Percentiles rank a stretch among this genome's conserved stretches.
Evolutionary conservation across 1,139 yeast species (phyloP).

Genomic region (Lipomyces yarrowii): DNA sequence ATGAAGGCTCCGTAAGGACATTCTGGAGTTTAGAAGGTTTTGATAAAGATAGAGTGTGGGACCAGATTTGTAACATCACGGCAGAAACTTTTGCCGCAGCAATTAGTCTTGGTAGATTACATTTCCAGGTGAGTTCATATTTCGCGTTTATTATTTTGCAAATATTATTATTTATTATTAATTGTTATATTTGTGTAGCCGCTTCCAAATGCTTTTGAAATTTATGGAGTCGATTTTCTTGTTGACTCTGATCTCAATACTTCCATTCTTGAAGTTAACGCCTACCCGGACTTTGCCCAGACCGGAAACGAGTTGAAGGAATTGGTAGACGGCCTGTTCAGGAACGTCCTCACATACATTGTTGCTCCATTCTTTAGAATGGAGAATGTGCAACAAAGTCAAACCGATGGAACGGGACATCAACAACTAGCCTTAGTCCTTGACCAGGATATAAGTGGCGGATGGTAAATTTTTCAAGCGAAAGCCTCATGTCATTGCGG

Average conservation of each 20-base stretch:
- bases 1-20: conserved; percentile 60
- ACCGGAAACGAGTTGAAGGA: conserved; percentile 77
- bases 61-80: conserved; percentile 61
- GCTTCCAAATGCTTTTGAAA: conserved; percentile 74
- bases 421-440: conserved; percentile 47
- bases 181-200: conserved; percentile 47
- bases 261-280: conserved; percentile 76
- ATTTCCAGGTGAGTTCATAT: conserved; percentile 58
- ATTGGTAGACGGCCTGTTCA: conserved; percentile 51
- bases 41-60: conserved; percentile 50
- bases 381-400: conserved; percentile 8
- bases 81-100: conserved; percentile 86
- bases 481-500: background rate
- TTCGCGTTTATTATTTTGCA: background rate
- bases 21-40: conserved; percentile 61
- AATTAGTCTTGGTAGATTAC: conserved; percentile 71
- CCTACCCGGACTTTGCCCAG: conserved; percentile 96
- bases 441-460: conserved; percentile 41
- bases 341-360: conserved; percentile 36
- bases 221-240: conserved; percentile 85
- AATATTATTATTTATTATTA: no score
- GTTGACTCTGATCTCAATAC: conserved; percentile 61
- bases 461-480: conserved; percentile 28
- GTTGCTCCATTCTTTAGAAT: conserved; percentile 37
- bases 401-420: conserved; percentile 20